These are phyloP conservation scores for Narthecium ossifragum DNA, from an alignment of 106 monocot genomes.

Conservation along the genomic window DNA sequence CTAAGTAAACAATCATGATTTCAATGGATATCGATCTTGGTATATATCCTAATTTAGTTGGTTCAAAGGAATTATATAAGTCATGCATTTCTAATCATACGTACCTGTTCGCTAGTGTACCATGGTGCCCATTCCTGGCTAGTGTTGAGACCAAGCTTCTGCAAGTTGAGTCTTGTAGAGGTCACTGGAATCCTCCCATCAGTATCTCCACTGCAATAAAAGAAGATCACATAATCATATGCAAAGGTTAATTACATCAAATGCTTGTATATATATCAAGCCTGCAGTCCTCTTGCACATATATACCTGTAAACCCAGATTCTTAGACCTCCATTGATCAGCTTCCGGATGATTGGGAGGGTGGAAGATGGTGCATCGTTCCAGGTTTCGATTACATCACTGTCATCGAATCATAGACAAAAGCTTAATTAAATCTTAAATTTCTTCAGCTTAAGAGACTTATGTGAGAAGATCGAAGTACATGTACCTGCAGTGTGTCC, in stretches of 20 bases:
- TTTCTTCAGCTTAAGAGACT: background rate
- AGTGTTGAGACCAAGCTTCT: background rate
- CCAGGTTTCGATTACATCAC: background rate
- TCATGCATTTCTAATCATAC: background rate
- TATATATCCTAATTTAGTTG: no score
- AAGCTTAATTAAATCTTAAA: background rate
- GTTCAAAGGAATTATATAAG: background rate
- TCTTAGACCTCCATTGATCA: slow-evolving; percentile 3
- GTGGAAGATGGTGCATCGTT: background rate
- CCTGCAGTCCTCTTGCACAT: background rate
- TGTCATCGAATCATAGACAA: background rate
- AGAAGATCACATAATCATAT: background rate
- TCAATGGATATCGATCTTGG: no score
- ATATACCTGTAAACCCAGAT: slow-evolving; percentile 19
- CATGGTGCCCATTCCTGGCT: background rate
- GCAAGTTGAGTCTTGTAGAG: background rate
- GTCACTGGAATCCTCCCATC: slow-evolving; percentile 2
- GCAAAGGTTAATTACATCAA: background rate
- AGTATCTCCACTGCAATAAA: slow-evolving; percentile 1
- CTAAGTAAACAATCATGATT: slow-evolving; percentile 1
- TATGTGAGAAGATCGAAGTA: background rate
- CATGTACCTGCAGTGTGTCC: slow-evolving; percentile 47
- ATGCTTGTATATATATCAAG: no score
- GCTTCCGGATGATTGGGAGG: slow-evolving; percentile 13
- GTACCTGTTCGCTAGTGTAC: background rate